Percentiles rank a stretch among this genome's conserved stretches.
phyloP scores from a whole-genome alignment of 345 rosid species.

The Fremontodendron californicum region DNA sequence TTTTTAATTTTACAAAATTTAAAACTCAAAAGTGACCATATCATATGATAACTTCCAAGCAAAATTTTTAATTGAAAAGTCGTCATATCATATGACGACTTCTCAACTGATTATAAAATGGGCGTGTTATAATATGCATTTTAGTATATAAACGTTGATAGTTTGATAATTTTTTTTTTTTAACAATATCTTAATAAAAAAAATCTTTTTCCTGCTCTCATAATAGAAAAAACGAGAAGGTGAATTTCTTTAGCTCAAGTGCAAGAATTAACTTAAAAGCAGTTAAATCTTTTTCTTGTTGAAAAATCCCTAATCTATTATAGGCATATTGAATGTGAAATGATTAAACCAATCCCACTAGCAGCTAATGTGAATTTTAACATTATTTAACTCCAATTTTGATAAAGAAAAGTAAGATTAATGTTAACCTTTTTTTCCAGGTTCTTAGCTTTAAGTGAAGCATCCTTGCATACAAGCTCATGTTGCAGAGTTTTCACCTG shows the following conservation, averaged over 20 bases:
- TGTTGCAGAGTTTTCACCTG: conserved; percentile 55
- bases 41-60: too few relatives aligned
- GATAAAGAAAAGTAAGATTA: neutral
- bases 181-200: too few relatives aligned
- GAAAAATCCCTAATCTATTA: neutral
- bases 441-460: conserved; percentile 41
- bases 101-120: too few relatives aligned
- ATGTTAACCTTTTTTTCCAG: conserved; percentile 26
- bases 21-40: too few relatives aligned
- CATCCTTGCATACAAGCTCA: conserved; percentile 51
- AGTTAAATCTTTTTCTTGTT: neutral
- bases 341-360: neutral
- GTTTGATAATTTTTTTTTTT: too few relatives aligned
- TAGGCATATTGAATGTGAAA: neutral
- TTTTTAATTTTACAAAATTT: too few relatives aligned
- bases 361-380: neutral
- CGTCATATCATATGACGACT: too few relatives aligned
- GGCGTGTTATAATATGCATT: too few relatives aligned
- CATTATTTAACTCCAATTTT: neutral
- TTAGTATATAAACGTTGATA: too few relatives aligned
- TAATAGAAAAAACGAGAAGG: neutral
- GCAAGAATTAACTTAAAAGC: neutral
- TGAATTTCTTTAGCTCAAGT: neutral
- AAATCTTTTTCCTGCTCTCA: conserved; percentile 26
- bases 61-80: too few relatives aligned